Evolutionary conservation across 192 early-diverging fungal species (phyloP).

Genomic region (Polychytrium aggregatum): DNA sequence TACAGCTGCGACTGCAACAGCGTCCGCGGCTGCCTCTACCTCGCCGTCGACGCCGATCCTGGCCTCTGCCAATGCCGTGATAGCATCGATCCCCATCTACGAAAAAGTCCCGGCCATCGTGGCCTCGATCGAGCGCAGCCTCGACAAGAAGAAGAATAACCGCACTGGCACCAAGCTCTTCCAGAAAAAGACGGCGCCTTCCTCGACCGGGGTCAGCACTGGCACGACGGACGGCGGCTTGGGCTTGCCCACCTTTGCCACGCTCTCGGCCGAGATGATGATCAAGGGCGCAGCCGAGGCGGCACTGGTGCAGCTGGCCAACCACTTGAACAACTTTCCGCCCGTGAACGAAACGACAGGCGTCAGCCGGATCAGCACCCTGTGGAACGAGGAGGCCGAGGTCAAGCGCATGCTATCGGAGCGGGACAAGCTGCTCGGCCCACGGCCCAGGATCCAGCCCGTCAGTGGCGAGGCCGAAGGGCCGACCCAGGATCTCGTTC

Average conservation of each 20-base stretch:
- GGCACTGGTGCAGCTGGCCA: slow-evolving; percentile 56
- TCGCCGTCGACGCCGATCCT: no score
- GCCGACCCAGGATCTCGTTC: not conserved
- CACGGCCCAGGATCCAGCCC: not conserved
- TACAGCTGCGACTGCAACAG: no score
- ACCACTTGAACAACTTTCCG: slow-evolving; percentile 62
- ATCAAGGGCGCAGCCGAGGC: slow-evolving; percentile 67
- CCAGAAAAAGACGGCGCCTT: slow-evolving; percentile 3
- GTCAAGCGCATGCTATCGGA: slow-evolving; percentile 9
- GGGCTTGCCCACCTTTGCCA: slow-evolving; percentile 41
- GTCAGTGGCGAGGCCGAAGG: not conserved
- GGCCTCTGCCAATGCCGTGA: not conserved
- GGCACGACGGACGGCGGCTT: slow-evolving; percentile 31
- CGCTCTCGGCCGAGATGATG: slow-evolving; percentile 31
- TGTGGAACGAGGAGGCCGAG: slow-evolving; percentile 48
- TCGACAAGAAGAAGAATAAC: slow-evolving; percentile 6
- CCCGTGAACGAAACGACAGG: slow-evolving; percentile 50
- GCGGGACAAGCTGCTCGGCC: not conserved
- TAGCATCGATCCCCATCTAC: not conserved
- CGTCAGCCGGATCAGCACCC: slow-evolving; percentile 43
- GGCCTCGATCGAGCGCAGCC: not conserved
- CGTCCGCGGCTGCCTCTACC: no score
- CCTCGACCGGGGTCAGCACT: slow-evolving; percentile 12
- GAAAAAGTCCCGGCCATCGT: not conserved
- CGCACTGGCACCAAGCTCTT: slow-evolving; percentile 15